These are phyloP conservation scores for Murraya koenigii DNA, from an alignment of 345 rosid species.

Conservation along the genomic window DNA sequence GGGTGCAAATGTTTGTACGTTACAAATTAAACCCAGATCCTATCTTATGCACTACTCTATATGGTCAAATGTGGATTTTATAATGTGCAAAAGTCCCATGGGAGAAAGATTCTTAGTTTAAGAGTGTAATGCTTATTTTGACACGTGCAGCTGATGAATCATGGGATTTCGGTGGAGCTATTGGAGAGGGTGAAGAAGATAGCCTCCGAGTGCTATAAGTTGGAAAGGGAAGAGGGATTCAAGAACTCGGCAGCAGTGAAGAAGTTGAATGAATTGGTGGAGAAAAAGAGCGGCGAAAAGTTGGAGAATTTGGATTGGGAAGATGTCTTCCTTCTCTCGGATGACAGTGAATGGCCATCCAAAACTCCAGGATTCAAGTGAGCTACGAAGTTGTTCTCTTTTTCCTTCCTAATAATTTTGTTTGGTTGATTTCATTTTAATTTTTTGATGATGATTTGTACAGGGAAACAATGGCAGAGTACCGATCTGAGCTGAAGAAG, in stretches of 20 bases:
- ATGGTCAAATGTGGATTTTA: no score
- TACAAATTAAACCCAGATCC: not conserved
- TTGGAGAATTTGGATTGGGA: slow-evolving; percentile 81
- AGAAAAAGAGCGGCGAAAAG: slow-evolving; percentile 41
- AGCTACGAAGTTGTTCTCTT: not conserved
- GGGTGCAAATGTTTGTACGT: not conserved
- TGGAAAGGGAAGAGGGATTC: slow-evolving; percentile 74
- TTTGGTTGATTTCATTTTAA: not conserved
- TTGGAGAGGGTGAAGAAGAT: slow-evolving; percentile 75
- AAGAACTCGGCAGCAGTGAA: slow-evolving; percentile 47
- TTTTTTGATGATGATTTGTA: not conserved
- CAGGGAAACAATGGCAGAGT: slow-evolving; percentile 79
- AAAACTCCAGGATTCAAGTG: slow-evolving; percentile 66
- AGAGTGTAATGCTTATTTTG: not conserved
- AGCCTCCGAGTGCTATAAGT: slow-evolving; percentile 47
- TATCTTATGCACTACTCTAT: no score
- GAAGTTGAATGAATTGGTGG: slow-evolving; percentile 39
- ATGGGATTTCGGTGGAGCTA: slow-evolving; percentile 70
- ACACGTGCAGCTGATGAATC: slow-evolving; percentile 63
- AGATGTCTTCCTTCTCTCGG: slow-evolving; percentile 70
- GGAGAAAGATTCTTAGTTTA: not conserved
- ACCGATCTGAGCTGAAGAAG: slow-evolving; percentile 68
- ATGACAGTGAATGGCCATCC: slow-evolving; percentile 63
- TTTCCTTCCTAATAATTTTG: not conserved
- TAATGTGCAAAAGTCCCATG: no score